Percentiles rank a stretch among this genome's conserved stretches.
Conservation (phyloP, 805 yeast species). For the Myxozyma vanderwaltii region DNA sequence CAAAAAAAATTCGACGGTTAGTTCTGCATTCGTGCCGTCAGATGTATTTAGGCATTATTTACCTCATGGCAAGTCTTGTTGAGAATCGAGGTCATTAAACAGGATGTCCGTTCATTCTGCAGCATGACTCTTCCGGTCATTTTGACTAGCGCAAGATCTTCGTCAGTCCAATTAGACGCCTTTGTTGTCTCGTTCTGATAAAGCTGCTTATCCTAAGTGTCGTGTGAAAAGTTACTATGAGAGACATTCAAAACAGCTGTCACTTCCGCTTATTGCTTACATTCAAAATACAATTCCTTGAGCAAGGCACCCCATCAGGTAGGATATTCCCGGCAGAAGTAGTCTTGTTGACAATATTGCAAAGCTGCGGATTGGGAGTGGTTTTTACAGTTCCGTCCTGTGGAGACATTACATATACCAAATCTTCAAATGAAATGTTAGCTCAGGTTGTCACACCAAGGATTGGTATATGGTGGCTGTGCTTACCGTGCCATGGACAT, state of each 20-base stretch:
- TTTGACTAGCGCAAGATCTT: slow-evolving; percentile 20
- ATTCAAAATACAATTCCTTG: slow-evolving; percentile 16
- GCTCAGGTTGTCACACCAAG: neutral
- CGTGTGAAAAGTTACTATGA: neutral
- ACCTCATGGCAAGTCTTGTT: slow-evolving; percentile 25
- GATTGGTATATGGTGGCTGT: neutral
- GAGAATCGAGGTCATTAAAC: slow-evolving; percentile 22
- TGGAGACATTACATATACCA: slow-evolving; percentile 7
- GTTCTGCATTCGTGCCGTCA: too few species aligned
- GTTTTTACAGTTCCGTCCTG: slow-evolving; percentile 19
- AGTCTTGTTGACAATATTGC: slow-evolving; percentile 10
- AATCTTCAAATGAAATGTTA: neutral
- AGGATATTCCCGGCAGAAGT: slow-evolving; percentile 15
- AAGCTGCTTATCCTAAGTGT: neutral
- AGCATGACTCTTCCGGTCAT: slow-evolving; percentile 25
- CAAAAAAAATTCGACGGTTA: too few species aligned
- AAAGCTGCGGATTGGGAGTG: slow-evolving; percentile 1
- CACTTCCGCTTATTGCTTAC: slow-evolving; percentile 1
- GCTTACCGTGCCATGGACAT: slow-evolving; percentile 33
- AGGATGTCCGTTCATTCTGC: slow-evolving; percentile 20
- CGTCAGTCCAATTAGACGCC: slow-evolving; percentile 23
- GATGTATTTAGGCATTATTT: neutral
- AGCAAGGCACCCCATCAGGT: slow-evolving; percentile 24
- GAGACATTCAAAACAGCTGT: too few species aligned
- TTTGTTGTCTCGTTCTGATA: neutral